Base-by-base conservation (phyloP, 257 asterid species). In the Thymus mandschuricus region DNA sequence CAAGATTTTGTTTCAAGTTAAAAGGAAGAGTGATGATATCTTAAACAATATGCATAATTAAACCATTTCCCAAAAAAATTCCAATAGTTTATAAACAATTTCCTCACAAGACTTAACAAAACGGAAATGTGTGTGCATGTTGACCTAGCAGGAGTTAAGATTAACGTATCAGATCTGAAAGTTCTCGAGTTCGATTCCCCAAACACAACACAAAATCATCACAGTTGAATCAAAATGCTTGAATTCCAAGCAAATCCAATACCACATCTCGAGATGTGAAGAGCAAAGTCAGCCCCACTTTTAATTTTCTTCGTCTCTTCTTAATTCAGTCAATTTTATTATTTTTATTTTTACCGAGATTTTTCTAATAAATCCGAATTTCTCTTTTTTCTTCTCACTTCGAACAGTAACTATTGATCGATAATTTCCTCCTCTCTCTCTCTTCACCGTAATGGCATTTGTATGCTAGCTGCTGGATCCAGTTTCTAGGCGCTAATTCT, bases 401-500 rank as follows among this genome's bases (percentile, higher is more conserved):
- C 38, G 5, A 7, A 28, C 74, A 57, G 27, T 41, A 9, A 44
- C 46, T 21, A 13, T 30, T 29, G 28, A 60, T 54, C 48, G 51
- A 43, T 69, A 44, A 62, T 55, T 30, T 46, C 21, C 4, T 31
- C 50, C 11, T 11, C 57, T 12, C 51, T 46, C 11, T 11, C 57
- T 12, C 51, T 46, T 12, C 44, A 71, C 61, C 75, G 61, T 27
- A 56, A 74, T 68, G 31, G 28, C 57, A 52, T 38, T 31, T 33
- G n/a, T 31, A 8, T 52, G 34, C 51, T 31, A 52, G 28, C 46
- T 31, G 44, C 43, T 60, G 71, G 71, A 69, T 75, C 80, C 66
- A 54, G 11, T 60, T 35, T 34, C 50, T 60, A 33, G 71, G 38
- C 54, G 65, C 67, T 31, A n/a, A 45, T 30, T 58, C 44, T 12